Evolutionary conservation across 257 asterid genomes (phyloP).

Genomic region (Parsonsia alboflavescens): DNA sequence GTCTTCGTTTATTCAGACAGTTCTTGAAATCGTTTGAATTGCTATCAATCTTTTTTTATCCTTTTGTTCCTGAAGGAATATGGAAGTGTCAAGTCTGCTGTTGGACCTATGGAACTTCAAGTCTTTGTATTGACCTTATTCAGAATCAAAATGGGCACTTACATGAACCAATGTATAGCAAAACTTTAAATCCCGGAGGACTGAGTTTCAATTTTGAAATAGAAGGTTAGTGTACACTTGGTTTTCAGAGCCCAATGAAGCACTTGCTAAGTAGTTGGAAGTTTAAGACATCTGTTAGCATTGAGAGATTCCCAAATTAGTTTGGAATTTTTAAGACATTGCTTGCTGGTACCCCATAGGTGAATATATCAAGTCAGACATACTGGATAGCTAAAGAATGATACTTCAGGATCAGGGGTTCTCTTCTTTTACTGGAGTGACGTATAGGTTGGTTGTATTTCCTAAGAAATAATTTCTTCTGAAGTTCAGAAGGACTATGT

Average conservation of each 20-base stretch:
- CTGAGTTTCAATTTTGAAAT: slow-evolving; percentile 32
- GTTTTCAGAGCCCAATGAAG: slow-evolving; percentile 19
- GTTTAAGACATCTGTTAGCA: slow-evolving; percentile 8
- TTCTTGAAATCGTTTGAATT: slow-evolving; percentile 30
- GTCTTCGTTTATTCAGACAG: slow-evolving; percentile 17
- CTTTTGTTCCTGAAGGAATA: slow-evolving; percentile 59
- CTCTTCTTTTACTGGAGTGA: not conserved
- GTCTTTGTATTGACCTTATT: slow-evolving; percentile 46
- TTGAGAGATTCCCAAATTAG: not conserved
- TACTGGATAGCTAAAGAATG: not conserved
- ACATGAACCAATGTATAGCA: slow-evolving; percentile 56
- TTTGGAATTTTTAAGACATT: not conserved
- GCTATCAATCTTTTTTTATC: slow-evolving; percentile 34
- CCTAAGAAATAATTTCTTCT: not conserved
- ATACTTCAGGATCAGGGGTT: not conserved
- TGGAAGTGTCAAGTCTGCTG: slow-evolving; percentile 94
- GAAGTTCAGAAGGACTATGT: not conserved
- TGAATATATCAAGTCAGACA: not conserved
- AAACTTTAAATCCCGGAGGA: slow-evolving; percentile 35
- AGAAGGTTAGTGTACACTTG: slow-evolving; percentile 58
- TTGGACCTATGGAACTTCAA: slow-evolving; percentile 65
- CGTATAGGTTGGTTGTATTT: not conserved
- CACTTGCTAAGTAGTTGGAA: slow-evolving; percentile 5
- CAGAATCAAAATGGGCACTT: slow-evolving; percentile 53
- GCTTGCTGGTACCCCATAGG: not conserved